Percentiles rank a stretch among this genome's conserved stretches.
These are phyloP conservation scores for Aspergillus tamarii DNA, from an alignment of 2,329 filamentous ascomycete genomes.

Conservation along the genomic window DNA sequence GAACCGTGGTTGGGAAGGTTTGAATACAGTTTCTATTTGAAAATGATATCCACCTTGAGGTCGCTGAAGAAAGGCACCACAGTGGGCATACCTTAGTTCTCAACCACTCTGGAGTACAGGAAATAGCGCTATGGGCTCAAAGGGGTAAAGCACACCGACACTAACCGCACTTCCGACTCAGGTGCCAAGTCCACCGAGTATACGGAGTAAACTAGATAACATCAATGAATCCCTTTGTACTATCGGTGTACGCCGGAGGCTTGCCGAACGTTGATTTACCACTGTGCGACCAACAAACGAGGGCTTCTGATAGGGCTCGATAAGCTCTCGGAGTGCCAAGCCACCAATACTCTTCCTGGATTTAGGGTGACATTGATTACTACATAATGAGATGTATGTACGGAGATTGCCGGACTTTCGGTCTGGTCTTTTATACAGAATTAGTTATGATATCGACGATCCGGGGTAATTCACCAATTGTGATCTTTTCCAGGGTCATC, in stretches of 20 bases:
- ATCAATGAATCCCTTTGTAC: neutral
- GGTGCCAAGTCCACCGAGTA: neutral
- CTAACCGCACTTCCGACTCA: neutral
- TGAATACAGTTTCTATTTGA: conserved; percentile 4
- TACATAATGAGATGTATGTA: neutral
- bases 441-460: neutral
- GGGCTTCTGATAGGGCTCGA: conserved; percentile 1
- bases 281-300: neutral
- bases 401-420: neutral
- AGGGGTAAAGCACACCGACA: conserved; percentile 1
- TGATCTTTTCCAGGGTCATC: neutral
- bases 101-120: neutral
- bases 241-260: neutral
- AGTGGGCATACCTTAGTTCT: neutral
- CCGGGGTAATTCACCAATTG: conserved; percentile 3
- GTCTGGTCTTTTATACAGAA: neutral
- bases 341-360: neutral
- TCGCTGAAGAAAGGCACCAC: neutral
- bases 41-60: neutral
- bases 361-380: neutral
- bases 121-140: neutral
- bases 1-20: neutral
- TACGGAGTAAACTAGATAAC: neutral
- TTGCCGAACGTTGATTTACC: neutral
- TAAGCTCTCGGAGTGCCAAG: conserved; percentile 1